Base-by-base conservation (phyloP, 306 rosid genomes). In the Clitoria ternatea region DNA sequence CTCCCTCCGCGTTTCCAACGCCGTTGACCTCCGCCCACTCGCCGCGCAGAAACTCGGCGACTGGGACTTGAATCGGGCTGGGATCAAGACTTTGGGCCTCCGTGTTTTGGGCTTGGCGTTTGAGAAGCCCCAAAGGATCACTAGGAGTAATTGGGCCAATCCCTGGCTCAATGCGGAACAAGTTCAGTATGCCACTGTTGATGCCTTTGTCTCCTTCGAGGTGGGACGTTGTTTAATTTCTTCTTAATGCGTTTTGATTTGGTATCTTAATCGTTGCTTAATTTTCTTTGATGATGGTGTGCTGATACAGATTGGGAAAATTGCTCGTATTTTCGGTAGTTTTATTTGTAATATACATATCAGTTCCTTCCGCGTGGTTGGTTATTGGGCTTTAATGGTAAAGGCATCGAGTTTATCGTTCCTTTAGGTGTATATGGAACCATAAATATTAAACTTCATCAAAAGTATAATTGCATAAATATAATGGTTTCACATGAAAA, bases 141-240 rank as follows among this genome's bases (percentile, higher is more conserved):
- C 67, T 1, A 40, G 11, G 70, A 73, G 83, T 19, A 67, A 36
- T 32, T 79, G 83, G 79, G 64, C 73, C 2, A 20, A 36, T 20
- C 5, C 1, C 3, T 44, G 43, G 33, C 80, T 80, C 13, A 69
- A 19, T 19, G 13, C 56, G 12, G 1, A 4, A 4, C 84, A 80
- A 69, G 84, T 80, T 1, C 48, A 54, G 19, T 80, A 80, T 56
- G 84, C 84, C 2, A 44, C 69, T 7, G 2, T 74, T 19, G 84
- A 80, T 69, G 84, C 84, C 1, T 80, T 69, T 7, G 24, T 64
- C 4, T 74, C 80, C 0, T 80, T 24, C 39, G 84, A 69, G 52
- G 33, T 74, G 33, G 84, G 75, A 12, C 53, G 73, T 15, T 4
- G 24, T 19, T 36, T 36, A 13, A 36, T 11, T 36, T 36, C n/a